These are phyloP conservation scores for Flaveria robusta DNA, from an alignment of 129 eudicot species.

Conservation along the genomic window DNA sequence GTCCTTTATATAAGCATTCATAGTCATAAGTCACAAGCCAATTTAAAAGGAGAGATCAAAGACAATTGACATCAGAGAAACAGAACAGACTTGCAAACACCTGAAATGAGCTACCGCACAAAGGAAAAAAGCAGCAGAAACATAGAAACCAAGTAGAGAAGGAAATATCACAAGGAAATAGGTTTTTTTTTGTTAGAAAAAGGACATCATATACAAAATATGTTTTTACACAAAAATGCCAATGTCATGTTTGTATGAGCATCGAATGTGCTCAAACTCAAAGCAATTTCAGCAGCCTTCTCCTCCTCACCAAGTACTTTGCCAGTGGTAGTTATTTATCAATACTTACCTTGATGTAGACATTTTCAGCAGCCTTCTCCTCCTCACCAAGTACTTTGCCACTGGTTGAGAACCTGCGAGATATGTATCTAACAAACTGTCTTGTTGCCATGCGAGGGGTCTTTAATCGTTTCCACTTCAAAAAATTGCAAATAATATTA, in stretches of 20 bases:
- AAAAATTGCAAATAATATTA: conserved; percentile 14
- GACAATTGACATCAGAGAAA: neutral
- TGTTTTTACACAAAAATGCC: neutral
- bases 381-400: conserved; percentile 86
- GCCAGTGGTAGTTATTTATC: neutral
- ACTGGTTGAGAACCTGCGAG: conserved; percentile 71
- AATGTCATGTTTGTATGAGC: neutral
- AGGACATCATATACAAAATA: neutral
- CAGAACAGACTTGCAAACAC: conserved; percentile 8
- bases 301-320: too few relatives aligned
- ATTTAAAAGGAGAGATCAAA: neutral
- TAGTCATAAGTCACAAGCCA: neutral
- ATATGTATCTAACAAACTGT: conserved; percentile 53
- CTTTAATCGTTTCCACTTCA: conserved; percentile 36
- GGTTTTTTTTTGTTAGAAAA: neutral
- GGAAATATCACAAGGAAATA: neutral
- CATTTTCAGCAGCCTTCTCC: conserved; percentile 97
- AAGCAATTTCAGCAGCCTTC: neutral
- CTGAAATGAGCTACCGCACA: neutral
- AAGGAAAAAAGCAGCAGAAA: neutral
- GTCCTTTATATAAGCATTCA: conserved; percentile 7
- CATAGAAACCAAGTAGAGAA: conserved; percentile 3
- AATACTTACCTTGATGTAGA: conserved; percentile 70
- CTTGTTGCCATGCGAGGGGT: conserved; percentile 61
- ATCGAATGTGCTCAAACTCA: neutral